These are phyloP conservation scores for Candida montana DNA, from an alignment of 805 yeast genomes.

Conservation along the genomic window DNA sequence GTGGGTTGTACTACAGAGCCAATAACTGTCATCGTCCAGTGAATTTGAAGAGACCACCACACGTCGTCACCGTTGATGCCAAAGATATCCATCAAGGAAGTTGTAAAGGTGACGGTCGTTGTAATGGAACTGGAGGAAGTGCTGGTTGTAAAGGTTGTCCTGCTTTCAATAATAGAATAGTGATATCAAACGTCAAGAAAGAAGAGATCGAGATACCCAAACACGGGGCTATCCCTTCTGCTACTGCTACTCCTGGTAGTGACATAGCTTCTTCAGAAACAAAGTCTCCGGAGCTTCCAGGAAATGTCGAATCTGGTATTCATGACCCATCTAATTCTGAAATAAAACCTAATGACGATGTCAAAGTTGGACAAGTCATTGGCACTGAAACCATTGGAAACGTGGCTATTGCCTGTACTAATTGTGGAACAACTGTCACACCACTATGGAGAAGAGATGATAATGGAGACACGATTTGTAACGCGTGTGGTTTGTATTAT, in stretches of 20 bases:
- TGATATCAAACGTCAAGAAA: slow-evolving; percentile 24
- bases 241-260: too few relatives aligned
- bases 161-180: slow-evolving; percentile 67
- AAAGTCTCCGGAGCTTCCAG: too few relatives aligned
- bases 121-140: slow-evolving; percentile 86
- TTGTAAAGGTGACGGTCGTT: slow-evolving; percentile 41
- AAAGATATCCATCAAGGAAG: slow-evolving; percentile 21
- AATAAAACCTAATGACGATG: not conserved
- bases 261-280: not conserved
- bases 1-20: slow-evolving; percentile 83
- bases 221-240: too few relatives aligned
- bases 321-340: not conserved
- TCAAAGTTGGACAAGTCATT: slow-evolving; percentile 14
- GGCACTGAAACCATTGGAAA: slow-evolving; percentile 31
- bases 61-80: slow-evolving; percentile 74
- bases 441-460: slow-evolving; percentile 86
- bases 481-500: slow-evolving; percentile 81
- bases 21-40: slow-evolving; percentile 92
- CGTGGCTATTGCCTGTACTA: slow-evolving; percentile 70
- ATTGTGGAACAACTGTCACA: slow-evolving; percentile 80
- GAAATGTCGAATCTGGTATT: too few relatives aligned
- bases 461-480: slow-evolving; percentile 77
- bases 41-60: slow-evolving; percentile 67
- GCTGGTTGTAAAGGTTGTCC: slow-evolving; percentile 80
- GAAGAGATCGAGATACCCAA: slow-evolving; percentile 6